Evolutionary conservation across 768 basidiomycete species (phyloP), one percentile per base, ranked within the genome.

Genomic region (Mycena galericulata): DNA sequence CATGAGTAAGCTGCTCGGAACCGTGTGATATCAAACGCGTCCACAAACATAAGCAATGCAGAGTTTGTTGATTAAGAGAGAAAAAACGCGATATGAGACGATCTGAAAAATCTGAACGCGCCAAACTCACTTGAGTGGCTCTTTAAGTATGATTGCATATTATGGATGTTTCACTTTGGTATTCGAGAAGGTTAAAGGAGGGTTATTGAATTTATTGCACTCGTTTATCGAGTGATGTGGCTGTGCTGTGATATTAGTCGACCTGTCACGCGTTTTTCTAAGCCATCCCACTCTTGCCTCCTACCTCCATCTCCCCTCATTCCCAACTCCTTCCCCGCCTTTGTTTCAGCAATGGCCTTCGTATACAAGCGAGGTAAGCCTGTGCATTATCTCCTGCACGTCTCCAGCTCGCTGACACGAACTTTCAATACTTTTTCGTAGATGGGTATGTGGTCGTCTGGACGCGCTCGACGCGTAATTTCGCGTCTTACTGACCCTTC

Each of bases 371-470:
- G 70, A 51, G 63, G 70, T 41, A 55, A 65, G 67, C 40, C 11
- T 20, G 9, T 24, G 5, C 22, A 5, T 29, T 1, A 2, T 32
- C 43, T 27, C 34, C 57, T 32, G 24, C 30, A 2, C 34, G 7
- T 46, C 32, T 32, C 36, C 30, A 38, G 30, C 30, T 53, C 27
- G 45, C 67, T 68, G 63, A 72, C 67, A 17, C 49, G n/a, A n/a
- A n/a, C n/a, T n/a, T n/a, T n/a, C n/a, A n/a, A 41, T 49, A 47
- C 46, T 62, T 57, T 58, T 63, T 32, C 34, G 61, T 72, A 86
- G 86, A 87, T 79, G 86, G 86, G 86, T 87, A 76, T 53, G 86
- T 82, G 40, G 69, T 62, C 41, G 41, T 47, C 20, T 45, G 14
- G 60, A 64, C 49, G 70, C 67, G 62, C 30, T 51, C 67, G 50